phyloP scores from a whole-genome alignment of 2,329 filamentous ascomycete genomes.

The Ophiostoma australiae region DNA sequence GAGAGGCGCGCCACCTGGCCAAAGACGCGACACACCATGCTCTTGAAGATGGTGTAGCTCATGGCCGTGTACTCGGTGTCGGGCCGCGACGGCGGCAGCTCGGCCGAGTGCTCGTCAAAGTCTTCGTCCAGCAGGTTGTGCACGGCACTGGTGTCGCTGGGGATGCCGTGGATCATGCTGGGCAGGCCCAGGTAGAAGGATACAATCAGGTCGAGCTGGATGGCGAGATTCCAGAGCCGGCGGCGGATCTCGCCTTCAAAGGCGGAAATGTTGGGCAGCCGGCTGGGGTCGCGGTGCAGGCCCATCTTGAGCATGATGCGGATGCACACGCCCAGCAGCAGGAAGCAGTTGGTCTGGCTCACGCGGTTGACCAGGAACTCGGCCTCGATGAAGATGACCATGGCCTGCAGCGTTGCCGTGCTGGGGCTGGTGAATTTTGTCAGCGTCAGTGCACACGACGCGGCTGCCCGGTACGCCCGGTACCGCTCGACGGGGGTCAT shows the following conservation, averaged over 20 bases:
- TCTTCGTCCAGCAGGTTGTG: slow-evolving; percentile 62
- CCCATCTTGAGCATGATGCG: slow-evolving; percentile 56
- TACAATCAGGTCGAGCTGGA: slow-evolving; percentile 59
- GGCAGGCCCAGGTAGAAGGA: slow-evolving; percentile 65
- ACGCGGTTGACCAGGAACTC: slow-evolving; percentile 50
- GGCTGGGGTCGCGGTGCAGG: slow-evolving; percentile 51
- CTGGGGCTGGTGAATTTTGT: slow-evolving; percentile 49
- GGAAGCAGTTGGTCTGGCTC: slow-evolving; percentile 51
- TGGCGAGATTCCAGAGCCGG: slow-evolving; percentile 49
- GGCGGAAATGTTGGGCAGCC: slow-evolving; percentile 46
- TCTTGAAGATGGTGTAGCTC: slow-evolving; percentile 52
- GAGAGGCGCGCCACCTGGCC: slow-evolving; percentile 47
- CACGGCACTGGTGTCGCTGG: slow-evolving; percentile 58
- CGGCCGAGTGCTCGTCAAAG: slow-evolving; percentile 51
- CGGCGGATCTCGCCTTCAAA: slow-evolving; percentile 53
- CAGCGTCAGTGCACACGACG: slow-evolving; percentile 48
- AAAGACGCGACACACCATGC: slow-evolving; percentile 45
- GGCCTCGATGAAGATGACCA: slow-evolving; percentile 49
- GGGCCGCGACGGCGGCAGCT: slow-evolving; percentile 54
- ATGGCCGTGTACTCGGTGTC: slow-evolving; percentile 55
- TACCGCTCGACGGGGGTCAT: slow-evolving; percentile 43
- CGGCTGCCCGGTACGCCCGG: slow-evolving; percentile 47
- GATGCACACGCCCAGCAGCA: slow-evolving; percentile 47
- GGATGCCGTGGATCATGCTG: slow-evolving; percentile 58
- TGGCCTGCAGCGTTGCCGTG: slow-evolving; percentile 45